Evolutionary conservation across 306 rosid genomes (phyloP).

Genomic region (Bauhinia variegata): DNA sequence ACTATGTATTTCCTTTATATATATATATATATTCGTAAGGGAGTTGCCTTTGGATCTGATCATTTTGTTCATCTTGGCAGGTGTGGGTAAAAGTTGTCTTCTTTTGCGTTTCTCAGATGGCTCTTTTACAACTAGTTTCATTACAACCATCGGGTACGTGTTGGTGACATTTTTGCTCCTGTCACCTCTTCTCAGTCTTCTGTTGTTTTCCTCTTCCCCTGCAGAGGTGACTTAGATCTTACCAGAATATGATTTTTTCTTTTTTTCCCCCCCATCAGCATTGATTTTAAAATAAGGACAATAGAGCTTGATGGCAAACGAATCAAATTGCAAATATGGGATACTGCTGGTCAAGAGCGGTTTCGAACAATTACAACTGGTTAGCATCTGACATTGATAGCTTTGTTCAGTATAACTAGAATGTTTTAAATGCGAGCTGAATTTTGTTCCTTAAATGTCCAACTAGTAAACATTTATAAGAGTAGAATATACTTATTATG

Average conservation of each 20-base stretch:
- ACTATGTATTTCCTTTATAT: not conserved
- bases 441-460: not conserved
- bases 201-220: constrained; percentile 13
- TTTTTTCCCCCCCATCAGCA: constrained; percentile 45
- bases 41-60: constrained; percentile 22
- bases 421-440: not conserved
- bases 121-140: constrained; percentile 93
- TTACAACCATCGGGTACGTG: constrained; percentile 89
- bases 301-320: constrained; percentile 93
- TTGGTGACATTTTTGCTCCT: constrained; percentile 27
- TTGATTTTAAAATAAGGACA: constrained; percentile 98
- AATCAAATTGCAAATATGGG: constrained; percentile 97
- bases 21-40: not conserved
- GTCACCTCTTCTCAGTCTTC: constrained; percentile 5
- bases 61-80: constrained; percentile 51
- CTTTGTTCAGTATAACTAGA: constrained; percentile 9
- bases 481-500: not conserved
- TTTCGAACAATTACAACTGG: constrained; percentile 97
- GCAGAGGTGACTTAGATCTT: constrained; percentile 28
- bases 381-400: constrained; percentile 42
- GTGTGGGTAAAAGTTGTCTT: constrained; percentile 99
- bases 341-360: constrained; percentile 96
- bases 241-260: constrained; percentile 25
- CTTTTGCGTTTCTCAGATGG: constrained; percentile 98
- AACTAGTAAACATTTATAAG: constrained; percentile 6